Percentiles rank a stretch among this genome's conserved stretches.
Conservation (phyloP, 768 basidiomycete genomes). For the Hirschioporus abietinus region DNA sequence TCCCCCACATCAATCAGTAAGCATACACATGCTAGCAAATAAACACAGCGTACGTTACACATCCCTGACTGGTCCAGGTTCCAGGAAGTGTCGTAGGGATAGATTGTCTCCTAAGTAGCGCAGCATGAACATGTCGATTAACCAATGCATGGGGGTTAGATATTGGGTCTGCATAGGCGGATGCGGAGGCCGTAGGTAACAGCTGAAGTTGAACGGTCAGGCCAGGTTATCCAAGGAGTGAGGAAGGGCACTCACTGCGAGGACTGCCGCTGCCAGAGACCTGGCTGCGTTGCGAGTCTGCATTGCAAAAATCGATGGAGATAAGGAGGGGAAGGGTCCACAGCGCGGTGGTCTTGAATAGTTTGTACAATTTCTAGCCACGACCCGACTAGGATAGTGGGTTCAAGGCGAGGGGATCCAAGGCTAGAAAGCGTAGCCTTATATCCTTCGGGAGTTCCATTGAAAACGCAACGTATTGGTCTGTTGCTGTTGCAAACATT, state of each 20-base stretch:
- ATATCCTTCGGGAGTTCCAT: not conserved
- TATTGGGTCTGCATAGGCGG: not conserved
- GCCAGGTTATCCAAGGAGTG: not conserved
- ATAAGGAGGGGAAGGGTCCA: not conserved
- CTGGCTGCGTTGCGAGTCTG: not conserved
- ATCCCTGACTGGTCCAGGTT: conserved; percentile 20
- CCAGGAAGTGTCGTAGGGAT: conserved; percentile 14
- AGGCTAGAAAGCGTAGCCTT: not conserved
- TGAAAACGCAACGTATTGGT: not conserved
- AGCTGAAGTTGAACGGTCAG: not conserved
- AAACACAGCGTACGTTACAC: conserved; percentile 15
- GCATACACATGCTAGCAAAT: not conserved
- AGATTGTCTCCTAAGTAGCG: not conserved
- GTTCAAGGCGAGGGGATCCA: not conserved
- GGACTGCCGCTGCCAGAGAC: not conserved
- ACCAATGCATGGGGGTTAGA: not conserved
- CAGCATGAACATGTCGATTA: not conserved
- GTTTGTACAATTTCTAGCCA: not conserved
- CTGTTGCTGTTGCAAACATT: not conserved
- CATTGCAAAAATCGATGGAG: not conserved
- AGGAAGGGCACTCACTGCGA: not conserved
- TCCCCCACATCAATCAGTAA: not conserved
- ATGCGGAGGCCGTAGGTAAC: not conserved
- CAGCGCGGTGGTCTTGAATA: not conserved
- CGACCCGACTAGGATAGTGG: not conserved